Evolutionary conservation across 139 green algal genomes (phyloP).

Genomic region (Chlorella sp.): DNA sequence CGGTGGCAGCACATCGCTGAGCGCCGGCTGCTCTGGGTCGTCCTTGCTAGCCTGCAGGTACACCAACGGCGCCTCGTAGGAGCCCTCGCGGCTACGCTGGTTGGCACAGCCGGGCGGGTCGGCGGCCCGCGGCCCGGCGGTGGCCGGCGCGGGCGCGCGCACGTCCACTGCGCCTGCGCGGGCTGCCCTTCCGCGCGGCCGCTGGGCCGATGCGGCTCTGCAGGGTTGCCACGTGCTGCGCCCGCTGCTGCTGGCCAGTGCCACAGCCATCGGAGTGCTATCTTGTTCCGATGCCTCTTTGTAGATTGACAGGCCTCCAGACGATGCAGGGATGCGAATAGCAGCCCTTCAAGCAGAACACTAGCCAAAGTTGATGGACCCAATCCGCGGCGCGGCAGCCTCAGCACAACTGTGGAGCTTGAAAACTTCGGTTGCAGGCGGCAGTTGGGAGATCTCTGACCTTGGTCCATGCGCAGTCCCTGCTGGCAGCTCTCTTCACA

Average conservation of each 20-base stretch:
- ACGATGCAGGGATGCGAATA: too few relatives aligned
- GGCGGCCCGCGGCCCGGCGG: neutral
- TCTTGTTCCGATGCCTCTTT: too few relatives aligned
- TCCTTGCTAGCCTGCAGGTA: conserved; percentile 66
- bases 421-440: too few relatives aligned
- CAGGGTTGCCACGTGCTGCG: neutral
- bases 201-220: neutral
- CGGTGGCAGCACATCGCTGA: conserved; percentile 52
- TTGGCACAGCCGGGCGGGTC: conserved; percentile 27
- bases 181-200: neutral
- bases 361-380: too few relatives aligned
- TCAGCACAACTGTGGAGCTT: too few relatives aligned
- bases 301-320: too few relatives aligned
- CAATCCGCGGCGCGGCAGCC: too few relatives aligned
- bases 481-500: too few relatives aligned
- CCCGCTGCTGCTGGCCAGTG: neutral
- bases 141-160: conserved; percentile 1
- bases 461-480: too few relatives aligned
- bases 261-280: too few relatives aligned
- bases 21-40: conserved; percentile 60
- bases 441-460: too few relatives aligned
- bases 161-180: neutral
- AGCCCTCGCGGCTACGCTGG: conserved; percentile 59
- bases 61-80: conserved; percentile 66
- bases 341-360: too few relatives aligned